A percentile compares a stretch with the other conserved stretches of the same genome.
phyloP scores from a whole-genome alignment of 371 early-diverging fungal species.

The Rhizopus stolonifer region DNA sequence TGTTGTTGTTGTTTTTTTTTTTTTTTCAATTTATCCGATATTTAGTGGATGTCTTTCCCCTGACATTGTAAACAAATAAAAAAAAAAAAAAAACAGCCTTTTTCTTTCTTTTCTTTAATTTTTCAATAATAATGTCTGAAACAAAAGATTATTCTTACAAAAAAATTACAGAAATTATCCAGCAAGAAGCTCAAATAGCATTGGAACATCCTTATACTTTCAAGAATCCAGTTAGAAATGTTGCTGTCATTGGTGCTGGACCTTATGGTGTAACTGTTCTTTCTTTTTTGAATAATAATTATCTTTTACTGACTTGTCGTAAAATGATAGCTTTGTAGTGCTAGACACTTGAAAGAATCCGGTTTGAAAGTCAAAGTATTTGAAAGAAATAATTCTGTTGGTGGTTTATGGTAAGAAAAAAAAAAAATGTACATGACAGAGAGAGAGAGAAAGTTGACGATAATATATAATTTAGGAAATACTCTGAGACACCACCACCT shows the following conservation, averaged over 20 bases:
- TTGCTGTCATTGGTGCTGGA: constrained; percentile 29
- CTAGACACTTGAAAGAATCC: constrained; percentile 14
- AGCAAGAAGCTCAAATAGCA: constrained; percentile 18
- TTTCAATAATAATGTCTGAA: too few species aligned
- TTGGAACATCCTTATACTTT: constrained; percentile 19
- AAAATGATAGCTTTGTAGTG: constrained; percentile 7
- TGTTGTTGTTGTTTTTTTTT: too few species aligned
- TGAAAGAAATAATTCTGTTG: constrained; percentile 19
- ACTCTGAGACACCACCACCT: constrained; percentile 16
- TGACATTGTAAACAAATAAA: too few species aligned
- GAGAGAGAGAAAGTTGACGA: too few species aligned
- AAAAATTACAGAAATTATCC: background rate
- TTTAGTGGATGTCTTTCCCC: too few species aligned
- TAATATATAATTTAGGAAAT: constrained; percentile 21
- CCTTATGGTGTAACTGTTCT: constrained; percentile 19
- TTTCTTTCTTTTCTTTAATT: too few species aligned
- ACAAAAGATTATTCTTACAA: background rate
- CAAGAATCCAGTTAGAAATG: constrained; percentile 17
- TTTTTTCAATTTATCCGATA: too few species aligned
- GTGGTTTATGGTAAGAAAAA: constrained; percentile 26
- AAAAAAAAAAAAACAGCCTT: too few species aligned
- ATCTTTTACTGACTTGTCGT: too few species aligned
- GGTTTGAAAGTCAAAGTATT: constrained; percentile 23
- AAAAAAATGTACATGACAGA: too few species aligned
- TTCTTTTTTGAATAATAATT: too few species aligned